These are phyloP conservation scores for Rachicladosporium sp. DNA, from an alignment of 2,329 filamentous ascomycete species.

Conservation along the genomic window DNA sequence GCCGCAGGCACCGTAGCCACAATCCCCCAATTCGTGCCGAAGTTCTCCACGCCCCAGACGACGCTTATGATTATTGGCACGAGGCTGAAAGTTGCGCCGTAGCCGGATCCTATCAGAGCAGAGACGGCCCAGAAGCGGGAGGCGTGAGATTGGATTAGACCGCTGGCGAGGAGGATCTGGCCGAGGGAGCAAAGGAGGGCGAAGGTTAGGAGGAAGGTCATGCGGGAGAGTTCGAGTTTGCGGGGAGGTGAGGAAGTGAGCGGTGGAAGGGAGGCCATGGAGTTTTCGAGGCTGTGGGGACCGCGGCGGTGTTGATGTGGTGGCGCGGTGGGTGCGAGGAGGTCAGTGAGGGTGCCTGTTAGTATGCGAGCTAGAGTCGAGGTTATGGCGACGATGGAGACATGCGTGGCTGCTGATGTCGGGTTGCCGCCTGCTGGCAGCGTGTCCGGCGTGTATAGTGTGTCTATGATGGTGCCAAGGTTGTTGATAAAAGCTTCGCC, in stretches of 20 bases:
- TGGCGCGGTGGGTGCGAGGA: slow-evolving; percentile 50
- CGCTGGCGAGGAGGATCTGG: slow-evolving; percentile 65
- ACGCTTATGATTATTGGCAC: slow-evolving; percentile 90
- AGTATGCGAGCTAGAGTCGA: slow-evolving; percentile 77
- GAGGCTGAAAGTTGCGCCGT: slow-evolving; percentile 81
- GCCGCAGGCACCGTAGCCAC: slow-evolving; percentile 82
- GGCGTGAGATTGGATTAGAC: slow-evolving; percentile 58
- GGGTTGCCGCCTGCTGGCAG: slow-evolving; percentile 31
- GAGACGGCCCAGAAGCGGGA: slow-evolving; percentile 79
- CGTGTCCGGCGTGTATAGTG: slow-evolving; percentile 55
- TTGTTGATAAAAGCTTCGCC: slow-evolving; percentile 99
- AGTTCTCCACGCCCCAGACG: slow-evolving; percentile 97
- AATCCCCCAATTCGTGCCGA: slow-evolving; percentile 95
- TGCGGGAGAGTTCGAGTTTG: slow-evolving; percentile 56
- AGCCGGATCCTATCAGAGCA: slow-evolving; percentile 73
- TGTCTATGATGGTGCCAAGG: slow-evolving; percentile 82
- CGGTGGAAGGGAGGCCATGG: slow-evolving; percentile 22
- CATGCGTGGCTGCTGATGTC: slow-evolving; percentile 69
- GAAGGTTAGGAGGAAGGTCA: slow-evolving; percentile 67
- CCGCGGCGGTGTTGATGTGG: slow-evolving; percentile 46
- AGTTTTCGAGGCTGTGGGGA: slow-evolving; percentile 30
- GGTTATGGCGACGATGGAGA: slow-evolving; percentile 81
- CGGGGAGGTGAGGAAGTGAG: slow-evolving; percentile 8
- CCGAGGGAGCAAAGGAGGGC: slow-evolving; percentile 60
- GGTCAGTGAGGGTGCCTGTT: slow-evolving; percentile 77